Base-by-base conservation (phyloP, 176 grass and related monocot genomes). In the Triticum urartu region DNA sequence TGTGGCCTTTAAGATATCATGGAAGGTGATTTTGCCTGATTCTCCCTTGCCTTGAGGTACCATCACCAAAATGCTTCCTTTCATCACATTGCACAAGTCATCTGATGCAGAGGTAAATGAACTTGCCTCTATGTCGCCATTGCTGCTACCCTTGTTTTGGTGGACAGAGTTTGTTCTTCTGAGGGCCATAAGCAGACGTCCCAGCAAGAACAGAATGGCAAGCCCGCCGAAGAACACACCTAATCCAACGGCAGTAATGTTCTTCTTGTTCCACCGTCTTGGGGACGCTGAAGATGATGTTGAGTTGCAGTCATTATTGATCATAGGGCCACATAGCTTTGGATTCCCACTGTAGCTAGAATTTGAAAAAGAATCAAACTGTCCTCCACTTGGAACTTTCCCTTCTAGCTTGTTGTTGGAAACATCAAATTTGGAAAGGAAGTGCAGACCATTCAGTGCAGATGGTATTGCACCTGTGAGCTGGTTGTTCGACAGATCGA, bases 1-100 rank as follows among this genome's bases (percentile, higher is more conserved):
- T 59, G 94, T 97, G 75, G 91, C 91, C 72, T 91, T 97, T 77
- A 97, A 63, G 79, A 97, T 94, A 52, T 94, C 94, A 21, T 39
- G 68, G 79, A 94, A 90, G 14, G 79, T 88, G 45, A 97, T 47
- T 40, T 88, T 89, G 5, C 74, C 87, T 11, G 94, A 64, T 79
- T 90, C 89, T 83, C 83, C 90, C 79, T 88, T 95, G 34, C 82
- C 68, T 71, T 18, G 68, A 33, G 91, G 84, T 78, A 91, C 89
- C 89, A 95, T 89, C 72, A 93, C 89, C 40, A 95, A 88, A 62
- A 84, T 45, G 25, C 21, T 88, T 36, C 89, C 91, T 42, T 91
- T 95, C 15, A 83, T 85, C 72, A 74, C 61, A 67, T 89, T 54
- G 2, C 68, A 45, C 17, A 68, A 36, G 71, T 88, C 80, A 36